A percentile compares a stretch with the other conserved stretches of the same genome.
phyloP scores from a whole-genome alignment of 2,329 filamentous ascomycete species.

The Blastomyces parvus region DNA sequence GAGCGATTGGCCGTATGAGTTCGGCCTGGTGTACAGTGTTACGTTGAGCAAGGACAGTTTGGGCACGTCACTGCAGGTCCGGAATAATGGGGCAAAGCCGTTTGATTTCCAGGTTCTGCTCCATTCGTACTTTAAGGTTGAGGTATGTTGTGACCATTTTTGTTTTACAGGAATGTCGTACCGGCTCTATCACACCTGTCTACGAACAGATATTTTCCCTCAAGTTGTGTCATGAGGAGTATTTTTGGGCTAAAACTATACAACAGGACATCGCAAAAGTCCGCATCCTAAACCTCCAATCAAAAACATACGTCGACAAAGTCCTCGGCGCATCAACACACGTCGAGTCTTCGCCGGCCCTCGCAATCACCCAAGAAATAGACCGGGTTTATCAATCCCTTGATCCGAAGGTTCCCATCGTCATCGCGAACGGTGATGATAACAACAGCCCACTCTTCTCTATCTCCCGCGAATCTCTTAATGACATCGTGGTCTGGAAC shows the following conservation, averaged over 20 bases:
- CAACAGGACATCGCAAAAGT: constrained; percentile 67
- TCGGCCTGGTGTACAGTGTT: constrained; percentile 87
- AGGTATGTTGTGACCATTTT: constrained; percentile 46
- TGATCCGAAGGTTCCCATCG: constrained; percentile 40
- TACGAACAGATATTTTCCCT: not conserved
- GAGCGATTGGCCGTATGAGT: constrained; percentile 73
- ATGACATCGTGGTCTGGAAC: constrained; percentile 93
- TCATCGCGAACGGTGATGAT: constrained; percentile 40
- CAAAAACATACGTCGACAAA: constrained; percentile 75
- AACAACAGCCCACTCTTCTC: constrained; percentile 55
- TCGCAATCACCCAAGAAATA: constrained; percentile 67
- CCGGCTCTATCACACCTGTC: not conserved
- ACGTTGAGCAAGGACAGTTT: constrained; percentile 66
- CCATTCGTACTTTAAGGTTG: constrained; percentile 79
- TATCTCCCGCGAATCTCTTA: constrained; percentile 72
- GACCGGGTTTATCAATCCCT: constrained; percentile 75
- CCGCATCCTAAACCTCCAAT: constrained; percentile 64
- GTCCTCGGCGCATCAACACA: constrained; percentile 54
- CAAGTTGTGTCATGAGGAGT: not conserved
- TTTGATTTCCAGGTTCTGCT: constrained; percentile 90
- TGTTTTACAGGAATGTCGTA: not conserved
- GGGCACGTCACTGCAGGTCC: constrained; percentile 72
- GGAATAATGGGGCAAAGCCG: constrained; percentile 66
- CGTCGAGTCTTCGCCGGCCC: constrained; percentile 53
- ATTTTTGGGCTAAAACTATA: not conserved